Base-by-base conservation (phyloP, 441 rosid genomes). In the Croton setiger region DNA sequence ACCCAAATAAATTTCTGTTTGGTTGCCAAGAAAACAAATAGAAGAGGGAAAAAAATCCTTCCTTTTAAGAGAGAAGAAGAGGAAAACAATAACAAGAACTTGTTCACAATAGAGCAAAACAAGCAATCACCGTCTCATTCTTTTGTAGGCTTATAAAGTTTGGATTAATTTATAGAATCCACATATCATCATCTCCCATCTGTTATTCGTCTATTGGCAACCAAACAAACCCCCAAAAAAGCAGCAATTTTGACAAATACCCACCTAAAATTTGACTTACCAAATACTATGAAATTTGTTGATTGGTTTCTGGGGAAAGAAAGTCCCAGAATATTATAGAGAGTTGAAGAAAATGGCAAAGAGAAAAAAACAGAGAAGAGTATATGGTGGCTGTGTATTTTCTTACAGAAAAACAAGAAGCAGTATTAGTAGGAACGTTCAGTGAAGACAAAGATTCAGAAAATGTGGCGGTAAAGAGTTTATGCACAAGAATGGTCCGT, bases 151-250 rank as follows among this genome's bases (percentile, higher is more conserved):
- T 54, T 31, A 18, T n/a, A n/a, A n/a, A n/a, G n/a, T 4, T 36
- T 14, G 49, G 69, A 55, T 72, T 39, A 54, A 65, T 21, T n/a
- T 54, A 27, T 57, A 66, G 31, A 39, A 56, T 56, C 71, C 73
- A 68, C 66, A 56, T 1, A n/a, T n/a, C n/a, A 10, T 55, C 43
- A 44, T 5, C 10, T 68, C 27, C 14, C 17, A 31, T 39, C 5
- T 51, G 39, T 31, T 36, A 23, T 33, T 52, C 5, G 49, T 72
- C 75, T 67, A 68, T 39, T 31, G 68, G 71, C 15, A 66, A 81
- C 68, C 75, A 47, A 20, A 64, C 35, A 51, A n/a, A 10, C 58
- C 53, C 60, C 59, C 5, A 47, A 36, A 66, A 9, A 47, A 36
- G 20, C 56, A 66, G 36, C 35, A 72, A 20, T 14, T 66, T 60